phyloP scores from a whole-genome alignment of 805 yeast species.

The Wickerhamiella brachini region DNA sequence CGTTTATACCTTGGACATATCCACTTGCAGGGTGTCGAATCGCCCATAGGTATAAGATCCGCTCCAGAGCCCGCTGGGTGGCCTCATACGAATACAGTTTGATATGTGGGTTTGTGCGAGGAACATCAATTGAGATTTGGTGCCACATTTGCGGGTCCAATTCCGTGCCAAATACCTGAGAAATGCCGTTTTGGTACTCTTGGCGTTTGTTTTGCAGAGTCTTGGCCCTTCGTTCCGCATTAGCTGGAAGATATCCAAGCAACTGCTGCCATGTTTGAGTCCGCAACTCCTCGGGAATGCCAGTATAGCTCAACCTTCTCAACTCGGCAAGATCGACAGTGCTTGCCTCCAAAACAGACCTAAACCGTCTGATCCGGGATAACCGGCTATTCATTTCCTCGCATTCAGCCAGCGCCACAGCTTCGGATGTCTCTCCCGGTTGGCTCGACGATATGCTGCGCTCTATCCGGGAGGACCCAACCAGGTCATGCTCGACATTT shows the following conservation, averaged over 20 bases:
- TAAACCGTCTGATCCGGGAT: conserved; percentile 53
- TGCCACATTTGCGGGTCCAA: conserved; percentile 80
- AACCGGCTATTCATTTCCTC: conserved; percentile 46
- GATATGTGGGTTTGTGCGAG: conserved; percentile 81
- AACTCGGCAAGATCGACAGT: conserved; percentile 55
- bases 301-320: conserved; percentile 82
- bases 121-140: conserved; percentile 88
- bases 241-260: conserved; percentile 82
- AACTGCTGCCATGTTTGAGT: conserved; percentile 82
- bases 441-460: conserved; percentile 14
- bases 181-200: conserved; percentile 68
- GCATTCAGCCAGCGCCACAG: conserved; percentile 31
- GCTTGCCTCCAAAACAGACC: conserved; percentile 38
- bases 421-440: conserved; percentile 23
- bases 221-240: conserved; percentile 55
- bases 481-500: conserved; percentile 31
- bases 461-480: neutral
- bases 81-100: conserved; percentile 52
- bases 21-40: conserved; percentile 96
- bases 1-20: conserved; percentile 95
- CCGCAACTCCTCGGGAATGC: conserved; percentile 70
- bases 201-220: conserved; percentile 68
- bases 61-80: conserved; percentile 68
- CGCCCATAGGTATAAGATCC: conserved; percentile 84
- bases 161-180: conserved; percentile 40